phyloP scores from a whole-genome alignment of 192 early-diverging fungal species.

The Dimargaris xerosporica region DNA sequence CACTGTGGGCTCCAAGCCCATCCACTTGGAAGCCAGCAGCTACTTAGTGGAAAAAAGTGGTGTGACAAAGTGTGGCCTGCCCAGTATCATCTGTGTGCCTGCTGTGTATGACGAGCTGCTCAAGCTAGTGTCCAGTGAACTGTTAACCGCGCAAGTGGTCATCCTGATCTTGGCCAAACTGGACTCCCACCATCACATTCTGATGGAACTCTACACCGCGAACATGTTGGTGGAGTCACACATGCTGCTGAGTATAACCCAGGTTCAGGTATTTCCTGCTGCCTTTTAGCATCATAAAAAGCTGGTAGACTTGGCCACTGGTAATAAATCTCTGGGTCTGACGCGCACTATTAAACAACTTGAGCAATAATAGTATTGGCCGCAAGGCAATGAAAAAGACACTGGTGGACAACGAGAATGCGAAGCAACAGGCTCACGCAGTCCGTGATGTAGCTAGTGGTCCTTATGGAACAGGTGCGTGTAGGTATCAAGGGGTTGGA shows the following conservation, averaged over 20 bases:
- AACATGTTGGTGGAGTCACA: conserved; percentile 86
- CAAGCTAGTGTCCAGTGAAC: conserved; percentile 43
- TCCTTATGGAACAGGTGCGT: conserved; percentile 58
- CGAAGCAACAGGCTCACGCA: conserved; percentile 1
- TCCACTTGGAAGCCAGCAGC: conserved; percentile 96
- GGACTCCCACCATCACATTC: conserved; percentile 84
- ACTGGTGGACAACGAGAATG: conserved; percentile 35
- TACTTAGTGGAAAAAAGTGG: conserved; percentile 96
- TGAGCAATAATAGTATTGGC: conserved; percentile 38
- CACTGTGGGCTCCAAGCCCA: conserved; percentile 86
- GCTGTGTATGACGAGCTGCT: conserved; percentile 79
- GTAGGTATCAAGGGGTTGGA: conserved; percentile 59
- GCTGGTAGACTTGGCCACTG: conserved; percentile 64
- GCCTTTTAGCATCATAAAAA: conserved; percentile 77
- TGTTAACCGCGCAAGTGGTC: conserved; percentile 59
- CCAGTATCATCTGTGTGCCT: conserved; percentile 84
- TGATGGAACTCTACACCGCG: conserved; percentile 95
- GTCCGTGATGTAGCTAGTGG: conserved; percentile 48
- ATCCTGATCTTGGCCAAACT: conserved; percentile 82
- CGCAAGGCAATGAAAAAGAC: conserved; percentile 39
- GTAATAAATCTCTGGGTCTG: conserved; percentile 44
- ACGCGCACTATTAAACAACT: conserved; percentile 46
- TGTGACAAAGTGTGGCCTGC: conserved; percentile 75
- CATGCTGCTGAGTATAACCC: conserved; percentile 68
- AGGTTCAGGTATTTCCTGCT: conserved; percentile 75